Conservation (phyloP, 2,329 filamentous ascomycete genomes). For the Pezicula neosporulosa region DNA sequence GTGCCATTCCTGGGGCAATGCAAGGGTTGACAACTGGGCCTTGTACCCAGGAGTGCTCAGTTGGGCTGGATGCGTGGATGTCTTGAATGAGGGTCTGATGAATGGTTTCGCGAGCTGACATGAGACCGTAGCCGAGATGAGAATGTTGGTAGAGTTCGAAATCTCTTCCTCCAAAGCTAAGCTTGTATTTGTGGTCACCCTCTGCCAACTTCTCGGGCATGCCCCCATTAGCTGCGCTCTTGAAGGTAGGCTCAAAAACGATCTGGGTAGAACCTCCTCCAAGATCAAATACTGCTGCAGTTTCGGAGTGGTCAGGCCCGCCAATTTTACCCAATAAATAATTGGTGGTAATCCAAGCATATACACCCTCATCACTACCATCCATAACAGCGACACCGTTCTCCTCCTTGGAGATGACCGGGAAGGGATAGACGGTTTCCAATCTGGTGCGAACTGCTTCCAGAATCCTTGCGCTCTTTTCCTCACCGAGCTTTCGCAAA, state of each 20-base stretch:
- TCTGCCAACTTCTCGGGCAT: slow-evolving; percentile 82
- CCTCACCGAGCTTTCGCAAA: slow-evolving; percentile 77
- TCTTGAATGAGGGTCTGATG: slow-evolving; percentile 73
- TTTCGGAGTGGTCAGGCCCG: slow-evolving; percentile 82
- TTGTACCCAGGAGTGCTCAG: slow-evolving; percentile 63
- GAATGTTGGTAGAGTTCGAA: slow-evolving; percentile 98
- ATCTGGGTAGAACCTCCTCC: slow-evolving; percentile 98
- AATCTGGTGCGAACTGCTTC: slow-evolving; percentile 79
- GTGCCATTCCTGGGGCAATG: slow-evolving; percentile 75
- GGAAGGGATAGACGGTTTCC: slow-evolving; percentile 90
- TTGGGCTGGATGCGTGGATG: slow-evolving; percentile 59
- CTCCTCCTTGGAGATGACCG: slow-evolving; percentile 80
- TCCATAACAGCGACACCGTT: slow-evolving; percentile 96
- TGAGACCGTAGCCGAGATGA: slow-evolving; percentile 93
- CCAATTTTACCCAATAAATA: slow-evolving; percentile 98
- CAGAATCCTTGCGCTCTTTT: slow-evolving; percentile 80
- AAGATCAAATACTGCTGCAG: slow-evolving; percentile 92
- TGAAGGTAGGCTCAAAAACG: slow-evolving; percentile 95
- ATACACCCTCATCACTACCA: slow-evolving; percentile 93
- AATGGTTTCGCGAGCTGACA: slow-evolving; percentile 87
- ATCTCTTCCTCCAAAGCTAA: slow-evolving; percentile 84
- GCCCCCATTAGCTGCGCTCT: slow-evolving; percentile 63
- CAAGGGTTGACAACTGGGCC: slow-evolving; percentile 79
- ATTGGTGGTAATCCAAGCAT: slow-evolving; percentile 98
- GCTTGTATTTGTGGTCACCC: slow-evolving; percentile 93